Base-by-base conservation (phyloP, 345 rosid genomes). In the Aurinia saxatilis region DNA sequence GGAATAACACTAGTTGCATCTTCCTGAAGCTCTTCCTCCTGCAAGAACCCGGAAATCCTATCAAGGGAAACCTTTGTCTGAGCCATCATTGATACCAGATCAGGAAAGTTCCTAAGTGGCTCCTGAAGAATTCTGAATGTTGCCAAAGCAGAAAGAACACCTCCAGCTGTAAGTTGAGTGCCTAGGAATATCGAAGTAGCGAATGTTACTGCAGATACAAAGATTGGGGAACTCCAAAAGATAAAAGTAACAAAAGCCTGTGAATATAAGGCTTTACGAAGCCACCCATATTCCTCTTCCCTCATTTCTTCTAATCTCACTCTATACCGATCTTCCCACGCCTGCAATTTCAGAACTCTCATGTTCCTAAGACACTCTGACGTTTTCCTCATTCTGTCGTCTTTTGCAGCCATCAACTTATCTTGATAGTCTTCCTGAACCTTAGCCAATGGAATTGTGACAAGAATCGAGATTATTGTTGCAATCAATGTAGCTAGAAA, bases 211-310 rank as follows among this genome's bases (percentile, higher is more conserved):
- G 90, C 96, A 2, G 96, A 79, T 63, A 95, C 99, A 80, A 95
- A 95, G 81, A 95, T 95, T n/a, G 99, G 99, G 52, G 99, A 95
- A 71, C 99, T 90, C 99, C 99, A 95, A 66, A 95, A 95, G 59
- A 95, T 78, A 77, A 90, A 95, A 10, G 99, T 95, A 53, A 95
- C 79, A 64, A 86, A 95, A 59, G 99, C 96, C 77, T 90, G 99
- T n/a, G 97, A 95, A 73, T 90, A 95, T 31, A 95, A 89, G 0
- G 97, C 96, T 73, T 80, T 95, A 14, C 86, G 82, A 50, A 95
- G 96, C 96, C 95, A 95, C 59, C 80, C 77, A 77, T 86, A 86
- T 73, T 95, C 99, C 53, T 87, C 95, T 64, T 68, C 76, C 25
- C 99, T 82, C 96, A 95, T 95, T 50, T 86, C 97, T 84, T 90